These are phyloP conservation scores for Boeremia lycopersici DNA, from an alignment of 2,329 filamentous ascomycete species.

Conservation along the genomic window DNA sequence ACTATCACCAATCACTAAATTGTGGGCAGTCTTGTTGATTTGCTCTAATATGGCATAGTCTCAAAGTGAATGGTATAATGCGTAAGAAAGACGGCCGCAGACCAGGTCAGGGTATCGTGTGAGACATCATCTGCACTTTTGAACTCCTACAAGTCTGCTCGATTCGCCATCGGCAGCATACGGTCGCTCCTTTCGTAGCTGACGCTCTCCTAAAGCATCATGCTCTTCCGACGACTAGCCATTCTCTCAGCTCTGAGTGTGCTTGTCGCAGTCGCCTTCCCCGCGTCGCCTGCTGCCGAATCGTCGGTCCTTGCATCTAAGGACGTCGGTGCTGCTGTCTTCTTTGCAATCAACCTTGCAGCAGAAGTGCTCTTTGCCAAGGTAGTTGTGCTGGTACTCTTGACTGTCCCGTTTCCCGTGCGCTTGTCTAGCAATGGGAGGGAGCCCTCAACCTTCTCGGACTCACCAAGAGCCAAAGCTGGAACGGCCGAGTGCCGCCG, in stretches of 20 bases:
- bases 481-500: conserved; percentile 45
- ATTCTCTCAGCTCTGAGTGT: conserved; percentile 43
- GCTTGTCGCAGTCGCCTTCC: conserved; percentile 21
- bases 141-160: neutral
- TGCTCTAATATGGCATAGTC: neutral
- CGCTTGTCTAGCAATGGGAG: conserved; percentile 35
- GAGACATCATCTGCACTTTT: neutral
- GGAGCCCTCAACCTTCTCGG: conserved; percentile 22
- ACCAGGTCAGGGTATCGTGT: conserved; percentile 11
- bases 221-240: conserved; percentile 50
- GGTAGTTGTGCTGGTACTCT: conserved; percentile 19
- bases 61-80: conserved; percentile 7
- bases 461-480: conserved; percentile 14
- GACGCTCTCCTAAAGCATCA: conserved; percentile 45
- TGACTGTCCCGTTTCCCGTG: conserved; percentile 32
- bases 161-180: neutral
- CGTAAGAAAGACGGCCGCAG: conserved; percentile 1
- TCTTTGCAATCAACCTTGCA: conserved; percentile 22
- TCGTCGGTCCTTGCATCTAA: conserved; percentile 11
- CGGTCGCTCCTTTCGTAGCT: neutral
- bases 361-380: conserved; percentile 25
- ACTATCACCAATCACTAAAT: neutral
- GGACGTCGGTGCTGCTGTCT: neutral
- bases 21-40: neutral
- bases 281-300: conserved; percentile 11